Conservation (phyloP, 2,329 filamentous ascomycete species). For the Torrubiella hemipterigena region DNA sequence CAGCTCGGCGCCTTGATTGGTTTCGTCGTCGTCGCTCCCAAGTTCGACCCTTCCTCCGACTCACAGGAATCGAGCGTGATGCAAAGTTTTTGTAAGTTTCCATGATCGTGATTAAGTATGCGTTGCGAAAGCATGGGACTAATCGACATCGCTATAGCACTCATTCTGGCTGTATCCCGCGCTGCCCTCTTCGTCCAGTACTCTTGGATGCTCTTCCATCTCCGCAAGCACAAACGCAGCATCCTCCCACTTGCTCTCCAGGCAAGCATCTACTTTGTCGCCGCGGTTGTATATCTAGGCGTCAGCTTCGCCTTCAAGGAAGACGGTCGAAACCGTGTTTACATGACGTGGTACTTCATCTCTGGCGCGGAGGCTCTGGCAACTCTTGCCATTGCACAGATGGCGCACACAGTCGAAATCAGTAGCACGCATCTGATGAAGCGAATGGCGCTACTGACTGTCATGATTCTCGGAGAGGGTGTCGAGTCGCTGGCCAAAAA, state of each 20-base stretch:
- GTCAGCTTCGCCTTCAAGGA: conserved; percentile 26
- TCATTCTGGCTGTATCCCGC: conserved; percentile 40
- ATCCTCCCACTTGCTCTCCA: conserved; percentile 22
- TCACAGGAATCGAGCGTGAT: conserved; percentile 24
- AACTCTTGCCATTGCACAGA: conserved; percentile 39
- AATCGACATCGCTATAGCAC: too few relatives aligned
- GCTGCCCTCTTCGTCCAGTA: conserved; percentile 42
- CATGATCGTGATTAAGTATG: too few relatives aligned
- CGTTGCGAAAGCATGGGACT: too few relatives aligned
- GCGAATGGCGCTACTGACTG: conserved; percentile 49
- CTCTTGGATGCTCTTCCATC: conserved; percentile 29
- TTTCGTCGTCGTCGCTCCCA: conserved; percentile 47
- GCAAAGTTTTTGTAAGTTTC: conserved; percentile 24
- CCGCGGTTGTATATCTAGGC: conserved; percentile 27
- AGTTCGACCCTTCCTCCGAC: conserved; percentile 28
- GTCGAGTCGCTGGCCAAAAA: conserved; percentile 43
- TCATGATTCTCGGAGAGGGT: conserved; percentile 56
- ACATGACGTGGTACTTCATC: conserved; percentile 39
- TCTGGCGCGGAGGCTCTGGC: conserved; percentile 38
- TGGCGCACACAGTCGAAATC: conserved; percentile 46
- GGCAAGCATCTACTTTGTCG: conserved; percentile 19
- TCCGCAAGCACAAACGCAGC: conserved; percentile 25
- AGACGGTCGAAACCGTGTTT: conserved; percentile 19
- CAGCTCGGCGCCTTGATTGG: conserved; percentile 55
- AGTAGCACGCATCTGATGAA: conserved; percentile 51